These are phyloP conservation scores for Lecanicillium sp. DNA, from an alignment of 2,329 filamentous ascomycete genomes.

Conservation along the genomic window DNA sequence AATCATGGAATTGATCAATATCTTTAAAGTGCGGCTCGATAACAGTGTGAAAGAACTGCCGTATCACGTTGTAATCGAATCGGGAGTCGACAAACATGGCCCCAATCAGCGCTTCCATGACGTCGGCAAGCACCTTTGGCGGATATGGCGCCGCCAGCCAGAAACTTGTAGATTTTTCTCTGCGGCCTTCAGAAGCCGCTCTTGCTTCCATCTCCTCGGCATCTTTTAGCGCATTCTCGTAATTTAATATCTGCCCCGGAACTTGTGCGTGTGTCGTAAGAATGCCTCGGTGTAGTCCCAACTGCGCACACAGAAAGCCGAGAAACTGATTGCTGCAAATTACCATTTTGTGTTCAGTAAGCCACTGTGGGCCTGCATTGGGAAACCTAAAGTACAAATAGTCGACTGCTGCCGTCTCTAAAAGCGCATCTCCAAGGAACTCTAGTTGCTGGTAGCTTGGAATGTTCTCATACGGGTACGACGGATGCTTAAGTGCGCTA, in stretches of 20 bases:
- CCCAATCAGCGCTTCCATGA: conserved; percentile 82
- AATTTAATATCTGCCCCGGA: conserved; percentile 39
- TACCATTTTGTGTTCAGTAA: conserved; percentile 98
- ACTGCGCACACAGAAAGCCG: conserved; percentile 67
- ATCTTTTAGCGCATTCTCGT: conserved; percentile 50
- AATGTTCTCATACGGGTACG: conserved; percentile 71
- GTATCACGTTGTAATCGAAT: conserved; percentile 68
- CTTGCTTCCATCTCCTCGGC: conserved; percentile 32
- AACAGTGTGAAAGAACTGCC: conserved; percentile 67
- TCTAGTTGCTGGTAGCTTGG: conserved; percentile 88
- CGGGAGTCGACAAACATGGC: conserved; percentile 85
- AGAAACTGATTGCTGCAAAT: conserved; percentile 97
- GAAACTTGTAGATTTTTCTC: conserved; percentile 17
- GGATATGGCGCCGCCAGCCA: conserved; percentile 40
- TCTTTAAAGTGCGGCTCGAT: conserved; percentile 71
- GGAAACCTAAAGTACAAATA: conserved; percentile 73
- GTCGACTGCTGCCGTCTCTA: conserved; percentile 80
- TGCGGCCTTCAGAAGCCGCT: conserved; percentile 16
- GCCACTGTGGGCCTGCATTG: conserved; percentile 81
- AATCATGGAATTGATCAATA: conserved; percentile 62
- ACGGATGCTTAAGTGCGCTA: conserved; percentile 84
- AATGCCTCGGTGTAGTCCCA: conserved; percentile 71
- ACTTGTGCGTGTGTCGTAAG: conserved; percentile 38
- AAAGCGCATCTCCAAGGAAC: conserved; percentile 81
- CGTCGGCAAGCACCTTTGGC: conserved; percentile 72